Evolutionary conservation across 305 asterid species (phyloP).

Genomic region (Fraxinus albicans): DNA sequence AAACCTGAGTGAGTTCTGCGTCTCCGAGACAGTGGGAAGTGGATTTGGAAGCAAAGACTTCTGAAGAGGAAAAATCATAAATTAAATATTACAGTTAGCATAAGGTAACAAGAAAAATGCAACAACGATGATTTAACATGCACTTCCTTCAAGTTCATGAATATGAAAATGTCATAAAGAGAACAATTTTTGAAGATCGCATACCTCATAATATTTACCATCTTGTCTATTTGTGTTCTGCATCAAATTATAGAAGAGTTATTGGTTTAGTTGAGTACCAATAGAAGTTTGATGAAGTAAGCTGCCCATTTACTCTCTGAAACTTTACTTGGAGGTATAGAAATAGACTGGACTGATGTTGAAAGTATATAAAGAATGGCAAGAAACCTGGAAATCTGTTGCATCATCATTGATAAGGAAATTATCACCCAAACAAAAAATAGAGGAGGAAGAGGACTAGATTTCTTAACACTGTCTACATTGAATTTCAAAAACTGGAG

Average conservation of each 20-base stretch:
- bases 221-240: neutral
- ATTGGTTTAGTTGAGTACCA: constrained; percentile 75
- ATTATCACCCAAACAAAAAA: neutral
- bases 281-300: constrained; percentile 90
- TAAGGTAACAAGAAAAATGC: neutral
- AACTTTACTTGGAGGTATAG: constrained; percentile 52
- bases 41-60: constrained; percentile 31
- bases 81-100: neutral
- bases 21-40: constrained; percentile 25
- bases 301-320: constrained; percentile 78
- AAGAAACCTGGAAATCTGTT: constrained; percentile 81
- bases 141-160: neutral
- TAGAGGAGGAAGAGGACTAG: neutral
- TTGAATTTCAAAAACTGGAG: neutral
- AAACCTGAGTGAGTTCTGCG: constrained; percentile 39
- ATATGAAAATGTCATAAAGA: neutral
- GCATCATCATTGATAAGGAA: constrained; percentile 32
- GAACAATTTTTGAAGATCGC: constrained; percentile 30
- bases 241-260: constrained; percentile 42
- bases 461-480: neutral
- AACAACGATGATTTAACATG: neutral
- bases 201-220: neutral
- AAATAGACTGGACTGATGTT: constrained; percentile 51
- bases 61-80: constrained; percentile 22
- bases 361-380: constrained; percentile 66